Percentiles rank a stretch among this genome's conserved stretches.
Conservation (phyloP, 108 stramenopile genomes). For the Nitzschia inconspicua region DNA sequence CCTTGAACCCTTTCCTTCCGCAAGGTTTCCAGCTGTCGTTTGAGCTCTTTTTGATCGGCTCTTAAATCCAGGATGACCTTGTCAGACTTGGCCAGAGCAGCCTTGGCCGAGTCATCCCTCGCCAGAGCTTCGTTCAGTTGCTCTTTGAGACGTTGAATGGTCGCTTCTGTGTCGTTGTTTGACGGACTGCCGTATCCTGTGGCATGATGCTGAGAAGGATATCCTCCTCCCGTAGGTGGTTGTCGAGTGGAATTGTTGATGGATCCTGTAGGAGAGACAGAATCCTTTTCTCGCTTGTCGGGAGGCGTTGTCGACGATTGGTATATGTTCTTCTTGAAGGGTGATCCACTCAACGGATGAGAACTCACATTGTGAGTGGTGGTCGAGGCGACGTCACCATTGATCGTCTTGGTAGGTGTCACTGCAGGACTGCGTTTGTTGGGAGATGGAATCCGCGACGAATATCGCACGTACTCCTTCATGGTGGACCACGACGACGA, state of each 20-base stretch:
- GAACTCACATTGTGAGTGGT: slow-evolving; percentile 2
- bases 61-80: slow-evolving; percentile 51
- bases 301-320: background rate
- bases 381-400: background rate
- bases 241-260: background rate
- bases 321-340: background rate
- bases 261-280: background rate
- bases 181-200: background rate
- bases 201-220: background rate
- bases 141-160: slow-evolving; percentile 30
- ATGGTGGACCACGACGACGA: slow-evolving; percentile 1
- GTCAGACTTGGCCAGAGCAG: slow-evolving; percentile 47
- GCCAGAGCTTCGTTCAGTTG: slow-evolving; percentile 29
- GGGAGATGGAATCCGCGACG: slow-evolving; percentile 33
- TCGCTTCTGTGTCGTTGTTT: slow-evolving; percentile 23
- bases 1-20: slow-evolving; percentile 1
- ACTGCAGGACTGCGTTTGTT: background rate
- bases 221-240: background rate
- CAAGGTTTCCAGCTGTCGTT: slow-evolving; percentile 35
- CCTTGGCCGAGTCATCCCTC: slow-evolving; percentile 30
- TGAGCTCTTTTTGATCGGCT: slow-evolving; percentile 29
- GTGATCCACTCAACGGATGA: background rate
- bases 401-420: background rate
- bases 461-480: slow-evolving; percentile 29
- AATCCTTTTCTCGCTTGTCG: slow-evolving; percentile 21